Conservation (phyloP, 179 eudicot genomes). For the Patellifolia procumbens region DNA sequence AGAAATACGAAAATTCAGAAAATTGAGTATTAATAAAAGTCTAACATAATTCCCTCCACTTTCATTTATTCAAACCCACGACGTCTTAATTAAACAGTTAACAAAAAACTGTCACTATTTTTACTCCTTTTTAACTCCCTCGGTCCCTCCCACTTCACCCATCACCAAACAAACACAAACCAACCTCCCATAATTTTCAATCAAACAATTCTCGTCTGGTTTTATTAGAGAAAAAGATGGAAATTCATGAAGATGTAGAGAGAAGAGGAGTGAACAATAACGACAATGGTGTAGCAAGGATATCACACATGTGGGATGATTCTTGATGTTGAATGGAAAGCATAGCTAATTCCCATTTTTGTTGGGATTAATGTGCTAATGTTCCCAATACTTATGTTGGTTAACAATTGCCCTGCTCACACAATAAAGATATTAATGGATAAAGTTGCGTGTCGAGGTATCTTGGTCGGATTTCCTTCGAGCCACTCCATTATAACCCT, state of each 20-base stretch:
- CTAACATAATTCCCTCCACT: no score
- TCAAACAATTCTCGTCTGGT: not conserved
- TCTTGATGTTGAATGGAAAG: slow-evolving; percentile 36
- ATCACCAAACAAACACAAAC: not conserved
- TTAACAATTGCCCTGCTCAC: slow-evolving; percentile 31
- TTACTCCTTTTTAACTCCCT: not conserved
- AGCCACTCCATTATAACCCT: slow-evolving; percentile 60
- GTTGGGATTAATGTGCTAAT: slow-evolving; percentile 21
- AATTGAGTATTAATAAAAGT: no score
- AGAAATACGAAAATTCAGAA: no score
- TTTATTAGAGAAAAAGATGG: not conserved
- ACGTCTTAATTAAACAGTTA: not conserved
- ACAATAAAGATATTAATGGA: not conserved
- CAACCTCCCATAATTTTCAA: no score
- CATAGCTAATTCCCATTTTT: slow-evolving; percentile 33
- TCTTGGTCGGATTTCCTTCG: slow-evolving; percentile 63
- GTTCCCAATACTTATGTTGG: slow-evolving; percentile 23
- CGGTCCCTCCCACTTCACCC: not conserved
- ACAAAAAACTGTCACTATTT: not conserved
- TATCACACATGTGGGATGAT: slow-evolving; percentile 29
- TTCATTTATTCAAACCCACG: no score
- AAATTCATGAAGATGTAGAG: slow-evolving; percentile 14
- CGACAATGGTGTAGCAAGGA: not conserved
- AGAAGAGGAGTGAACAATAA: not conserved
- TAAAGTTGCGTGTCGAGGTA: not conserved